phyloP scores from a whole-genome alignment of 345 rosid genomes.

The Salix purpurea region DNA sequence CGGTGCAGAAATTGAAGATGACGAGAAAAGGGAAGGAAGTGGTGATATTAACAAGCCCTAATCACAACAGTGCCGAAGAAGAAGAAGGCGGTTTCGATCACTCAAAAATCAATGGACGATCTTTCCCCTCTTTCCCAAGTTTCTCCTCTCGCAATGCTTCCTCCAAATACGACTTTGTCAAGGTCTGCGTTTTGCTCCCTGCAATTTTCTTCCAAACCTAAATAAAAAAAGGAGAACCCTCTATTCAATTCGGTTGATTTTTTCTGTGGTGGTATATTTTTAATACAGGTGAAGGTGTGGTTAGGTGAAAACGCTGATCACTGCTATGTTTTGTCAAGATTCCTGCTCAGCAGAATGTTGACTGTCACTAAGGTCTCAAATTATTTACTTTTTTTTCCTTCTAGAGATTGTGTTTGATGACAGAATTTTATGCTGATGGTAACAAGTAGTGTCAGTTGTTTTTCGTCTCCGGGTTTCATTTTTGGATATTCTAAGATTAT shows the following conservation, averaged over 20 bases:
- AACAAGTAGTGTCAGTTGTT: neutral
- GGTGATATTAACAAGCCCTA: slow-evolving; percentile 8
- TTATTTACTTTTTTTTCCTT: neutral
- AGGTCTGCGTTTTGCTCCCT: slow-evolving; percentile 31
- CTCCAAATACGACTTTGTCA: slow-evolving; percentile 81
- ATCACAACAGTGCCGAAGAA: slow-evolving; percentile 18
- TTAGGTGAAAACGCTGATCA: slow-evolving; percentile 94
- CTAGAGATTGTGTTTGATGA: no score
- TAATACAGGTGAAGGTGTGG: slow-evolving; percentile 86
- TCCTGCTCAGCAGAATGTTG: slow-evolving; percentile 88
- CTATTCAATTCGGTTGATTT: neutral
- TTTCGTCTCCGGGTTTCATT: neutral
- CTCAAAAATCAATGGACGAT: slow-evolving; percentile 14
- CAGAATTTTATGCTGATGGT: no score
- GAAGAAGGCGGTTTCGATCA: slow-evolving; percentile 20
- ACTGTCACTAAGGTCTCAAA: slow-evolving; percentile 88
- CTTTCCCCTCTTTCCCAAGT: slow-evolving; percentile 37
- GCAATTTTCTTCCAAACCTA: neutral
- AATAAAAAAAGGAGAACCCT: neutral
- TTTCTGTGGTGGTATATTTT: neutral
- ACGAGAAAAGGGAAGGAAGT: slow-evolving; percentile 34
- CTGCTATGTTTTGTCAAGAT: slow-evolving; percentile 89
- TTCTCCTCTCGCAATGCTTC: slow-evolving; percentile 65
- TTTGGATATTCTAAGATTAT: neutral
- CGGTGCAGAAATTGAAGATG: neutral